phyloP scores from a whole-genome alignment of 805 yeast species.

The Maudiozyma barnettii region DNA sequence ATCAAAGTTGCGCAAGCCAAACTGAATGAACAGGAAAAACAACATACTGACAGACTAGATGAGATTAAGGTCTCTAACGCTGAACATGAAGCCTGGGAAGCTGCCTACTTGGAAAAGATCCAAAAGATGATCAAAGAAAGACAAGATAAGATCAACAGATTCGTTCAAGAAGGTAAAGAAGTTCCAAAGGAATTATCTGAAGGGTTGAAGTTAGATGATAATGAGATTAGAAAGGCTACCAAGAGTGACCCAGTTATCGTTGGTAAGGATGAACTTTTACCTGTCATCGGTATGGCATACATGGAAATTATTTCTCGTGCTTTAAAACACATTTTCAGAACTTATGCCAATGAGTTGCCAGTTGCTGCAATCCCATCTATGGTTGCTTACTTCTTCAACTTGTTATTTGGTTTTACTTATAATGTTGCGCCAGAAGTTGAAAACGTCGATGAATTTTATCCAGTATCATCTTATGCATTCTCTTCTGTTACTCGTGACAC shows the following conservation, averaged over 20 bases:
- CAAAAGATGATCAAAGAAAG: conserved; percentile 29
- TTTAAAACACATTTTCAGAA: conserved; percentile 62
- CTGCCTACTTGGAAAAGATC: conserved; percentile 21
- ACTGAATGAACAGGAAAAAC: conserved; percentile 15
- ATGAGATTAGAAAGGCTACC: conserved; percentile 28
- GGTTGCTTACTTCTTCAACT: conserved; percentile 63
- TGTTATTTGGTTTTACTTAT: conserved; percentile 47
- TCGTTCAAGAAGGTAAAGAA: conserved; percentile 27
- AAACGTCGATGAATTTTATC: conserved; percentile 39
- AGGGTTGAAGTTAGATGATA: conserved; percentile 26
- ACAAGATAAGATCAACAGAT: conserved; percentile 27
- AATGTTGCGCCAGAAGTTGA: conserved; percentile 34
- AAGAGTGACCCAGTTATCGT: conserved; percentile 28
- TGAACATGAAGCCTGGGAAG: conserved; percentile 30
- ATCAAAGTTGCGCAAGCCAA: conserved; percentile 27
- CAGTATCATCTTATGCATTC: conserved; percentile 34
- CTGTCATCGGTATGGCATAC: conserved; percentile 39
- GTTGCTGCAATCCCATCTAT: conserved; percentile 46
- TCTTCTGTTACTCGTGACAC: conserved; percentile 37
- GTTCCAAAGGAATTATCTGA: conserved; percentile 29
- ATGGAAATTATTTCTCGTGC: conserved; percentile 74
- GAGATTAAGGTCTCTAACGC: conserved; percentile 21
- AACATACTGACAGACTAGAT: conserved; percentile 18
- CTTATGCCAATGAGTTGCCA: conserved; percentile 38
- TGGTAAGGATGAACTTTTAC: conserved; percentile 31